Evolutionary conservation across 1,284 basidiomycete species (phyloP).

Genomic region (Limonomyces culmigenus): DNA sequence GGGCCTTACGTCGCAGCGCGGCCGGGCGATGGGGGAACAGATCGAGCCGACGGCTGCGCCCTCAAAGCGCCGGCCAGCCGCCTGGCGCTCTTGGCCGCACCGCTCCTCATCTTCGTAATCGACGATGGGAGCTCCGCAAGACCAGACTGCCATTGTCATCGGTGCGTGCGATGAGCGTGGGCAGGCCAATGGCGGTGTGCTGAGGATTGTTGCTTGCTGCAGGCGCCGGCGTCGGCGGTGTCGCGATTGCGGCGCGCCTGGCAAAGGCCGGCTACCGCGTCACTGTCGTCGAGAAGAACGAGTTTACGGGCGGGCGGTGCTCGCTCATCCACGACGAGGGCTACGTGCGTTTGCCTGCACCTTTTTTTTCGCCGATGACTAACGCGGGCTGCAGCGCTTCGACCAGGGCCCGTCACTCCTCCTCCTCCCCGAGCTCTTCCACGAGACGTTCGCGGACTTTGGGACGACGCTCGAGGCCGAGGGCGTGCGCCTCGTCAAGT

Average conservation of each 20-base stretch:
- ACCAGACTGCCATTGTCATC: too few relatives aligned
- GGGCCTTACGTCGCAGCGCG: too few relatives aligned
- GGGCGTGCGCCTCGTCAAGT: slow-evolving; percentile 20
- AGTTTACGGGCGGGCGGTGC: slow-evolving; percentile 27
- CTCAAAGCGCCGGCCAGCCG: too few relatives aligned
- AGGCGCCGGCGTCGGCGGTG: slow-evolving; percentile 1
- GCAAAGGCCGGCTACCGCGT: slow-evolving; percentile 5
- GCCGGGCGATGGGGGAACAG: too few relatives aligned
- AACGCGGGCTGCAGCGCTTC: slow-evolving; percentile 9
- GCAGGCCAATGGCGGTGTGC: too few relatives aligned
- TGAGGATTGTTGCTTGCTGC: too few relatives aligned
- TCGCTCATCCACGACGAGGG: slow-evolving; percentile 25
- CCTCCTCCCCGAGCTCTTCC: slow-evolving; percentile 27
- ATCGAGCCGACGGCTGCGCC: too few relatives aligned
- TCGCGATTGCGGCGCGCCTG: slow-evolving; percentile 5
- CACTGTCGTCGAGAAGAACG: slow-evolving; percentile 14
- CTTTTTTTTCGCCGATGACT: neutral
- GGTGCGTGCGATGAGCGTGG: too few relatives aligned
- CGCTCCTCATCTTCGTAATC: too few relatives aligned
- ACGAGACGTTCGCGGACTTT: slow-evolving; percentile 23
- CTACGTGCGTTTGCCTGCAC: slow-evolving; percentile 11
- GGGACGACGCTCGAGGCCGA: slow-evolving; percentile 21
- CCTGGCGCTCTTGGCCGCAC: too few relatives aligned
- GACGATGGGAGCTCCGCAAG: too few relatives aligned
- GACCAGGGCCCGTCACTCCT: slow-evolving; percentile 26